These are phyloP conservation scores for Backusella westeae DNA, from an alignment of 192 early-diverging fungal species.

Conservation along the genomic window DNA sequence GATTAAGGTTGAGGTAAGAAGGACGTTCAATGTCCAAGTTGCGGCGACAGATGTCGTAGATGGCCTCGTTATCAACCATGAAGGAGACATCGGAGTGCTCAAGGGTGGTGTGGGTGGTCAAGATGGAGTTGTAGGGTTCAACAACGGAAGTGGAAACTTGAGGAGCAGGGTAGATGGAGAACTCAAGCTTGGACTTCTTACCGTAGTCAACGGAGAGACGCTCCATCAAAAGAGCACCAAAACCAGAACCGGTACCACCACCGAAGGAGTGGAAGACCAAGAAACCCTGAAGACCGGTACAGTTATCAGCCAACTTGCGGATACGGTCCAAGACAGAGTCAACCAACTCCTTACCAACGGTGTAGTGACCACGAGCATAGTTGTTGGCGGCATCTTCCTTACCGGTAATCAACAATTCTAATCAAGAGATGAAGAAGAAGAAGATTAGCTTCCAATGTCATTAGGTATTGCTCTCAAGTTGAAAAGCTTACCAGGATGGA, in stretches of 20 bases:
- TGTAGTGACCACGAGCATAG: constrained; percentile 57
- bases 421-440: neutral
- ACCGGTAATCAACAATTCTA: constrained; percentile 45
- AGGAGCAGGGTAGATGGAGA: constrained; percentile 48
- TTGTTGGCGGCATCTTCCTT: constrained; percentile 59
- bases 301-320: constrained; percentile 49
- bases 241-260: constrained; percentile 56
- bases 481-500: constrained; percentile 43
- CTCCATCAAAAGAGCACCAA: constrained; percentile 48
- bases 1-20: constrained; percentile 63
- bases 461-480: neutral
- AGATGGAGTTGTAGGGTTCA: constrained; percentile 77
- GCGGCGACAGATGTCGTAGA: constrained; percentile 65
- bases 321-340: constrained; percentile 49
- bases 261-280: constrained; percentile 58
- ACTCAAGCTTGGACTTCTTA: constrained; percentile 51
- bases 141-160: constrained; percentile 68
- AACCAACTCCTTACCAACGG: constrained; percentile 51
- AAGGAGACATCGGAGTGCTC: constrained; percentile 75
- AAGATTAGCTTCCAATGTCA: neutral
- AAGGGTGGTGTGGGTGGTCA: constrained; percentile 66
- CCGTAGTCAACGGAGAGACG: constrained; percentile 49
- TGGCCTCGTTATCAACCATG: constrained; percentile 75
- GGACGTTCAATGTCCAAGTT: constrained; percentile 65
- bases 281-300: constrained; percentile 52